Base-by-base conservation (phyloP, 495 filamentous ascomycete species). In the Geopyxis carbonaria region DNA sequence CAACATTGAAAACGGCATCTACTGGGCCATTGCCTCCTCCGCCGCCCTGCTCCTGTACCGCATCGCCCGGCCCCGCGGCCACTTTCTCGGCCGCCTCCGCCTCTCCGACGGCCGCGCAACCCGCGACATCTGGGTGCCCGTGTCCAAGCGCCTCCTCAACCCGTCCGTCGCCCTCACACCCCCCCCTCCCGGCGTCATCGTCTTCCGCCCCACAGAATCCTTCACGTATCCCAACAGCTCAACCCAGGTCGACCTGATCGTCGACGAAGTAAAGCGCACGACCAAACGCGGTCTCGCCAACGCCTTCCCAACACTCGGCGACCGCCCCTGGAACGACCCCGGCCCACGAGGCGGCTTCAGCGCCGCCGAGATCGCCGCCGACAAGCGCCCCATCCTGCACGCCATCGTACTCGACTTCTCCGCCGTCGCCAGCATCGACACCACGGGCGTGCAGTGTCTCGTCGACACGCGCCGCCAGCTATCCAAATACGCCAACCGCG, bases 221-320 rank as follows among this genome's bases (percentile, higher is more conserved):
- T 64, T 70, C 42, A 69, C 66, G 44, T 70, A 69, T 41, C 50
- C 64, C 44, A 70, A 70, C 45, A 59, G 58, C 14, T 62, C 63
- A 2, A 61, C 56, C 8, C 64, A 68, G 28, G 50, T 68, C 23
- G 65, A 69, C 42, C 33, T 51, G 21, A 41, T 70, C 25, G 62
- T 62, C 3, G 51, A 60, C 20, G 50, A 61, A 23, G 61, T 65
- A 31, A 64, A 53, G 48, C 24, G 69, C 59, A 44, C 53, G 24
- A 57, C 55, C 5, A 51, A 52, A 19, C 38, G 43, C 25, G 46
- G 44, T 11, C 42, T 34, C 16, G 25, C 34, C 20, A 55, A 50
- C 32, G 51, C 51, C 21, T 52, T 42, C 31, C 22, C 48, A 25
- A 53, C 39, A 6, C 45, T 45, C 13, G 44, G 51, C 25, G 42